A percentile compares a stretch with the other conserved stretches of the same genome.
Evolutionary conservation across 108 stramenopile genomes (phyloP).

Genomic region (Cyclotella atomus): DNA sequence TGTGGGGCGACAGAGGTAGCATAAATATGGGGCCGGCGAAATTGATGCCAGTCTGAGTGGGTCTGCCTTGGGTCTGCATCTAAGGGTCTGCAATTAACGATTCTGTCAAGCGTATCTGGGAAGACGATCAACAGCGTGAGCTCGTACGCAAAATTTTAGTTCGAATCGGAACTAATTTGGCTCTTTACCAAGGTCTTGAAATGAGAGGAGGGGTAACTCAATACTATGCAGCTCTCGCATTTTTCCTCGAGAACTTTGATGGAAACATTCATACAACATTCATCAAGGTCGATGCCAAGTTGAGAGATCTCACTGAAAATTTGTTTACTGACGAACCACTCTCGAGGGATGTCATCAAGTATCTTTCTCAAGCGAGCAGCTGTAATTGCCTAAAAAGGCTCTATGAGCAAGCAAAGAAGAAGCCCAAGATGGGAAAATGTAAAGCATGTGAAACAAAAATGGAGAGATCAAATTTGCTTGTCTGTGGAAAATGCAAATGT

Average conservation of each 20-base stretch:
- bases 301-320: conserved; percentile 1
- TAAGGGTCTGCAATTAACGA: too few relatives aligned
- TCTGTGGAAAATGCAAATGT: not conserved
- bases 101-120: too few relatives aligned
- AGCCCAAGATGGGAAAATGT: not conserved
- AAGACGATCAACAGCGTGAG: not conserved
- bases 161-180: not conserved
- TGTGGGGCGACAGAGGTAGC: too few relatives aligned
- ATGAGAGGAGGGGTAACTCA: not conserved
- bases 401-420: not conserved
- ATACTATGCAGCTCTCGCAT: not conserved
- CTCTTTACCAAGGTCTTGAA: not conserved
- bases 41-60: too few relatives aligned
- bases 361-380: not conserved
- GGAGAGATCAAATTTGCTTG: not conserved
- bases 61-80: too few relatives aligned
- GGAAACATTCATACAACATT: conserved; percentile 1
- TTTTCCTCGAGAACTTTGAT: not conserved
- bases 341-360: not conserved
- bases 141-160: not conserved
- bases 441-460: not conserved
- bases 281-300: not conserved
- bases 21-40: too few relatives aligned
- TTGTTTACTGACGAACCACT: not conserved
- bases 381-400: not conserved